Evolutionary conservation across 306 rosid species (phyloP), one percentile per base, ranked within the genome.

Genomic region (Styphnolobium japonicum): DNA sequence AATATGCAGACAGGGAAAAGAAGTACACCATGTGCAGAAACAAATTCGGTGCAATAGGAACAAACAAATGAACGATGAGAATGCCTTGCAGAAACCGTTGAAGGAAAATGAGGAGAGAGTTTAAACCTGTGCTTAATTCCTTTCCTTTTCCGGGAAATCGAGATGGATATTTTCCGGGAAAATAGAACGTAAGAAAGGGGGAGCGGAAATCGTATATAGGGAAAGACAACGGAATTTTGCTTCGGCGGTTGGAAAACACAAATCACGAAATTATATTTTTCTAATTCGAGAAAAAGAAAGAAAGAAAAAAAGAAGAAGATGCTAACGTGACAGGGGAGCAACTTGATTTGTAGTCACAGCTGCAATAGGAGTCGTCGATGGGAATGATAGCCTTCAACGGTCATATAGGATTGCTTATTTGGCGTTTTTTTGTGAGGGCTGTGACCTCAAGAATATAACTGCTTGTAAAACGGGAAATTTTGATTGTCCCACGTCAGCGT

Each of bases 211-310:
- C 55, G 18, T 19, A 36, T 3, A 10, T 4, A 40, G 22, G 31
- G 18, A 49, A 67, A 60, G 48, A 71, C 56, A 72, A 81, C 77
- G 55, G 70, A 73, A 48, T 75, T 67, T 84, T 81, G 85, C 89
- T 82, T 86, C 69, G 83, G 83, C 87, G 9, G 88, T 86, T 83
- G 85, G 88, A 36, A 83, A 81, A 81, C 75, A 33, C 39, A 10
- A 56, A 42, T 64, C 39, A 10, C 10, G 51, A 53, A n/a, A 48
- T 48, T 21, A 21, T 40, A 45, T 69, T 6, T 73, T 64, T 29
- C 66, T 6, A 15, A 23, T 68, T 70, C 1, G 10, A 53, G 2
- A 51, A 22, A 15, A 31, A 6, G 5, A 6, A 37, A 64, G 21
- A 58, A n/a, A n/a, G n/a, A n/a, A n/a, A n/a, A n/a, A 16, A 52